A percentile compares a stretch with the other conserved stretches of the same genome.
Conservation (phyloP, 225 moss, liverwort and hornwort species). For the Pleurozium schreberi region DNA sequence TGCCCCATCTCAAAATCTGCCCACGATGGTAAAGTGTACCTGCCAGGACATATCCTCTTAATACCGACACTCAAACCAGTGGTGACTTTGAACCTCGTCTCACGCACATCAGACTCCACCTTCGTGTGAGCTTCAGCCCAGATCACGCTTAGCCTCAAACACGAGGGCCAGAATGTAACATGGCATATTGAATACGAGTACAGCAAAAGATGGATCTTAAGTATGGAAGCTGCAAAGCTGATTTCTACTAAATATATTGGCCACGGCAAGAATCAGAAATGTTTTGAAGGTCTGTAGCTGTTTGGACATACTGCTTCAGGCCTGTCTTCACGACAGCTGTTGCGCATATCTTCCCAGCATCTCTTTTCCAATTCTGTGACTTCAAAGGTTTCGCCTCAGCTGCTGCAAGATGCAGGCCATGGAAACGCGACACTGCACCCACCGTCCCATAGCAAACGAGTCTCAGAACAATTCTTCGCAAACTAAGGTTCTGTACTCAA, state of each 20-base stretch:
- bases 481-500: background rate
- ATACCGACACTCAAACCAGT: background rate
- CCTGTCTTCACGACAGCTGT: conserved; percentile 27
- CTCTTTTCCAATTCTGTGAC: conserved; percentile 4
- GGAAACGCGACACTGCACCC: conserved; percentile 27
- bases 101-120: background rate
- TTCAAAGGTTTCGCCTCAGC: conserved; percentile 4
- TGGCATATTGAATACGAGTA: background rate
- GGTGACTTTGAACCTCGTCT: background rate
- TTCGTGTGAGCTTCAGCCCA: background rate
- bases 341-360: conserved; percentile 22
- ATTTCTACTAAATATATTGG: background rate
- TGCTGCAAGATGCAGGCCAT: conserved; percentile 16
- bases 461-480: background rate
- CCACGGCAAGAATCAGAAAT: background rate
- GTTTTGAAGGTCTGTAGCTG: background rate
- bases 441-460: background rate
- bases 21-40: conserved; percentile 59
- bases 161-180: background rate
- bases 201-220: background rate
- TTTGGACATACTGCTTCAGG: conserved; percentile 21
- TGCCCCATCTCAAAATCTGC: conserved; percentile 78
- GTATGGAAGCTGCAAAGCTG: background rate
- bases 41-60: conserved; percentile 2
- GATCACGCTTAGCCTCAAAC: background rate